A percentile compares a stretch with the other conserved stretches of the same genome.
Conservation (phyloP, 148 eudicot genomes). For the Diospyros kaki region DNA sequence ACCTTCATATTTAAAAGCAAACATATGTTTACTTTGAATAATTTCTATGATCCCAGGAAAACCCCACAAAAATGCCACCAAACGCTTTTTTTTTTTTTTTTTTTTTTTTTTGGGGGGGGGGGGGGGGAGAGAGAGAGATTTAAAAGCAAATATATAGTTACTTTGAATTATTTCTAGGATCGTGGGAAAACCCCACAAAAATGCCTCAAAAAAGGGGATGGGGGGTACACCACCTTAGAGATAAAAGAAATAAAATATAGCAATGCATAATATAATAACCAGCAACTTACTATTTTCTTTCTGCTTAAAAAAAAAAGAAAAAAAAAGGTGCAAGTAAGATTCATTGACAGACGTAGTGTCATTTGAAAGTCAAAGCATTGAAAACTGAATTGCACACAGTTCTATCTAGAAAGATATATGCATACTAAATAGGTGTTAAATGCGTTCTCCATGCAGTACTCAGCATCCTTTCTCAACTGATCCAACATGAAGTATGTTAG, state of each 20-base stretch:
- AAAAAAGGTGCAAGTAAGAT: neutral
- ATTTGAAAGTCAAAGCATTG: neutral
- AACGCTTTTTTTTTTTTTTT: too few relatives aligned
- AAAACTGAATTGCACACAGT: neutral
- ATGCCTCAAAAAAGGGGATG: too few relatives aligned
- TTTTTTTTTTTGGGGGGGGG: neutral
- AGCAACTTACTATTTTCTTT: constrained; percentile 4
- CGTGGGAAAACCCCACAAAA: too few relatives aligned
- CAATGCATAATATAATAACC: neutral
- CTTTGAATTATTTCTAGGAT: too few relatives aligned
- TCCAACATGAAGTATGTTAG: constrained; percentile 82
- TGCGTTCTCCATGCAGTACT: constrained; percentile 95
- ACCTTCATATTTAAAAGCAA: too few relatives aligned
- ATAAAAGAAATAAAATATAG: neutral
- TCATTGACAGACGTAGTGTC: too few relatives aligned
- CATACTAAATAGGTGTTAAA: constrained; percentile 76
- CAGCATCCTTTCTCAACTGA: constrained; percentile 92
- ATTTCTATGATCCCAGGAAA: too few relatives aligned
- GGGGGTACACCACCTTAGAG: too few relatives aligned
- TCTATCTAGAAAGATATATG: constrained; percentile 10
- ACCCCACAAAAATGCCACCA: too few relatives aligned
- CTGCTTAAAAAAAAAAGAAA: neutral
- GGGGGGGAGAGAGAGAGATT: neutral
- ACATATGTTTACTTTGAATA: too few relatives aligned
- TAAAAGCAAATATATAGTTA: too few relatives aligned